phyloP scores from a whole-genome alignment of 176 grass and related monocot species.

The Oryza australiensis region DNA sequence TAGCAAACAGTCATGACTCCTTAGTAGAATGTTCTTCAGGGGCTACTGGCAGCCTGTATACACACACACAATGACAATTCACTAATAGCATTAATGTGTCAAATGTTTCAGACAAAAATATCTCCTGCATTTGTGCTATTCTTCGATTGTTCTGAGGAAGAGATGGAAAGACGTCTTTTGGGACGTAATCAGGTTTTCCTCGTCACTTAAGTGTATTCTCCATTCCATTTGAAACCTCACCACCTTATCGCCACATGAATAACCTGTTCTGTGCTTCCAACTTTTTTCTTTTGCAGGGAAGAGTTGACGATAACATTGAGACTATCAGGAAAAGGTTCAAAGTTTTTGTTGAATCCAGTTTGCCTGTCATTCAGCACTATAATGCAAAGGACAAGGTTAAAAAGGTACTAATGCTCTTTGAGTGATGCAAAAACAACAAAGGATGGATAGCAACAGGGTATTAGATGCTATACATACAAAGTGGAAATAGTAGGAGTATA shows the following conservation, averaged over 20 bases:
- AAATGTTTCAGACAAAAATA: slow-evolving; percentile 65
- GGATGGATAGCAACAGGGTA: background rate
- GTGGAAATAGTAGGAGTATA: background rate
- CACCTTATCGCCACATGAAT: background rate
- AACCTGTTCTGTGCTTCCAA: background rate
- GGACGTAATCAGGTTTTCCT: slow-evolving; percentile 65
- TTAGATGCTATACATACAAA: background rate
- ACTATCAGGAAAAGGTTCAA: slow-evolving; percentile 85
- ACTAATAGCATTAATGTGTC: slow-evolving; percentile 15
- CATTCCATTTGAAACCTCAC: background rate
- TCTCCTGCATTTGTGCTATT: slow-evolving; percentile 66
- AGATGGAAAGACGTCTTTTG: slow-evolving; percentile 84
- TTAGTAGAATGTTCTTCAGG: background rate
- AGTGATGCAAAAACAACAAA: slow-evolving; percentile 3
- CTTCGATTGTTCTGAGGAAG: slow-evolving; percentile 79
- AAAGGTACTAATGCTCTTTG: slow-evolving; percentile 49
- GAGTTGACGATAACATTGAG: slow-evolving; percentile 91
- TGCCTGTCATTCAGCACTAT: slow-evolving; percentile 79
- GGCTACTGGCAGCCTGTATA: background rate
- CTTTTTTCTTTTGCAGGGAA: slow-evolving; percentile 55
- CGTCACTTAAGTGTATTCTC: background rate
- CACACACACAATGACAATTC: background rate
- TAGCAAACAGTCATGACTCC: background rate
- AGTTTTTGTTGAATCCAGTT: slow-evolving; percentile 79
- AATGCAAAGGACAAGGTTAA: slow-evolving; percentile 58